Conservation (phyloP, 177 flowering plant species). For the Vitis hybrid region DNA sequence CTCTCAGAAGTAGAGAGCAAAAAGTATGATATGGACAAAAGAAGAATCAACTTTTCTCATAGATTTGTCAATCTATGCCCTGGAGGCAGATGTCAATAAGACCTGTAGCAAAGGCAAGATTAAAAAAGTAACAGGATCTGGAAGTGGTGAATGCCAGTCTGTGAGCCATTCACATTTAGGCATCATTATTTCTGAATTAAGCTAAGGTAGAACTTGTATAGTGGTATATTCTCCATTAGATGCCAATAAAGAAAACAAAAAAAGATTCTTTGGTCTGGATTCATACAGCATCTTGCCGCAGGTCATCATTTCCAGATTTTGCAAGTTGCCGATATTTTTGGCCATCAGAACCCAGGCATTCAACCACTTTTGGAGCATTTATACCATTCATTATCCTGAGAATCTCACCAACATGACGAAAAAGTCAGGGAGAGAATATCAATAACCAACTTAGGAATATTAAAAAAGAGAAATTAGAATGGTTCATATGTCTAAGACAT, state of each 20-base stretch:
- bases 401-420: conserved; percentile 3
- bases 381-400: conserved; percentile 97
- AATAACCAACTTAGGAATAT: not conserved
- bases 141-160: not conserved
- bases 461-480: not conserved
- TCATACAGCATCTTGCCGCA: conserved; percentile 98
- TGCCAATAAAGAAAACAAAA: not conserved
- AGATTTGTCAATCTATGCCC: not conserved
- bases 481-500: conserved; percentile 23
- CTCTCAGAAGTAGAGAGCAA: not conserved
- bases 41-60: not conserved
- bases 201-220: not conserved
- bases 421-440: not conserved
- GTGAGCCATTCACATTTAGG: not conserved
- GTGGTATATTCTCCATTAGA: not conserved
- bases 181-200: not conserved
- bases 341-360: conserved; percentile 95
- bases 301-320: conserved; percentile 98
- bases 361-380: conserved; percentile 97
- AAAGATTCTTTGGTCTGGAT: not conserved
- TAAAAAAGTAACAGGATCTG: conserved; percentile 1
- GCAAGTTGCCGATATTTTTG: conserved; percentile 85
- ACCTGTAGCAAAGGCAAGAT: not conserved
- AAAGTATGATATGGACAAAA: not conserved
- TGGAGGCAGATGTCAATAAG: too few relatives aligned